phyloP scores from a whole-genome alignment of 2,329 filamentous ascomycete species.

The Xylariomycetidae sp. region DNA sequence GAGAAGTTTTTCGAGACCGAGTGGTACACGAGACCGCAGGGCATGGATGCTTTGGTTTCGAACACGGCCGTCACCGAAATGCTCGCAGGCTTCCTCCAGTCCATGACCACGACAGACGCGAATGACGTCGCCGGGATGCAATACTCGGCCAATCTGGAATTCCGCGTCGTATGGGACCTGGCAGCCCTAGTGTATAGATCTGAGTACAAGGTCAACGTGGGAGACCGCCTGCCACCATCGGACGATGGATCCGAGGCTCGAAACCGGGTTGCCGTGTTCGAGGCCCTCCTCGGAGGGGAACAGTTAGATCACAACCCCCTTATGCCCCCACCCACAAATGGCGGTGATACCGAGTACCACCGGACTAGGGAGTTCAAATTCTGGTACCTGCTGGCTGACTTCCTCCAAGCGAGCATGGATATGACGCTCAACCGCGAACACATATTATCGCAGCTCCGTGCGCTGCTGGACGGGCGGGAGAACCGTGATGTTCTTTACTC shows the following conservation, averaged over 20 bases:
- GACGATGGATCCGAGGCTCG: constrained; percentile 61
- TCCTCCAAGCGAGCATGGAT: constrained; percentile 52
- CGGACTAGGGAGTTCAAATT: constrained; percentile 67
- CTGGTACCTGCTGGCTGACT: constrained; percentile 75
- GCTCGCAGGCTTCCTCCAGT: constrained; percentile 60
- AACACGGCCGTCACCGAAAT: constrained; percentile 59
- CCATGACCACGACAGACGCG: constrained; percentile 43
- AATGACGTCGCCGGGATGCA: constrained; percentile 49
- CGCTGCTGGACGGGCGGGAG: constrained; percentile 72
- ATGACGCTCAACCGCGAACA: constrained; percentile 57
- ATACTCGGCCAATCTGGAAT: constrained; percentile 51
- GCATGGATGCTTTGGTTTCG: constrained; percentile 40
- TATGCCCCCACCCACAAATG: constrained; percentile 41
- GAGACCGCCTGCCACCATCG: constrained; percentile 40
- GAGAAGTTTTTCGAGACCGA: constrained; percentile 75
- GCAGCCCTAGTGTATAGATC: constrained; percentile 43
- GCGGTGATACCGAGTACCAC: constrained; percentile 49
- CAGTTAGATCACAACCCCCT: constrained; percentile 57
- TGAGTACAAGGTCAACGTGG: constrained; percentile 29
- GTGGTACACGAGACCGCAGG: constrained; percentile 63
- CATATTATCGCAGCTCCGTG: constrained; percentile 60
- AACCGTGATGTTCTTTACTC: constrained; percentile 90
- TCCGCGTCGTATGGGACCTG: constrained; percentile 56
- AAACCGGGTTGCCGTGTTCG: constrained; percentile 69
- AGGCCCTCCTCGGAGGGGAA: constrained; percentile 70